Conservation (phyloP, 306 rosid species). For the Vachellia pachyceras region DNA sequence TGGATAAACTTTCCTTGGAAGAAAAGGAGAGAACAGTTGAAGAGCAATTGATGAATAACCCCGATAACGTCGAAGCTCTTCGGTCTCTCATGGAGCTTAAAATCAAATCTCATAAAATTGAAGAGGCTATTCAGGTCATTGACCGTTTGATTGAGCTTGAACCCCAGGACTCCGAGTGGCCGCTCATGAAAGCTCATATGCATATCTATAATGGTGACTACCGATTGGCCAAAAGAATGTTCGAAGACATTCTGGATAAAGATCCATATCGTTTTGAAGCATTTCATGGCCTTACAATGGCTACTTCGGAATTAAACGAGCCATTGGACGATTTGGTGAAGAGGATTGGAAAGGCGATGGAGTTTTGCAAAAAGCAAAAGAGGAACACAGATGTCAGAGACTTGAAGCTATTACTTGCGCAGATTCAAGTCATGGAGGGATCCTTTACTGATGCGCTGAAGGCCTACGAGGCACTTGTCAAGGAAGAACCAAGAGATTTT, state of each 20-base stretch:
- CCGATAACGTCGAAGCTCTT: conserved; percentile 64
- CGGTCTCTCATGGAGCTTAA: conserved; percentile 73
- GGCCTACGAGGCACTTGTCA: conserved; percentile 79
- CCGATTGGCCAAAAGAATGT: conserved; percentile 51
- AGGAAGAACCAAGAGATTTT: conserved; percentile 93
- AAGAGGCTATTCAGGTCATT: conserved; percentile 63
- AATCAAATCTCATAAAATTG: conserved; percentile 57
- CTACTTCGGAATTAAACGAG: conserved; percentile 51
- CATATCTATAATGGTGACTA: conserved; percentile 56
- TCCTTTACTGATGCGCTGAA: conserved; percentile 63
- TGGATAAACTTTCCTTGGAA: conserved; percentile 14
- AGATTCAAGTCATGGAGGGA: conserved; percentile 78
- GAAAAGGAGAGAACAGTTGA: conserved; percentile 55
- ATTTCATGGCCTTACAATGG: conserved; percentile 89
- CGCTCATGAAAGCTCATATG: conserved; percentile 76
- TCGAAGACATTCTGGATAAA: conserved; percentile 67
- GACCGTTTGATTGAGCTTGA: conserved; percentile 77
- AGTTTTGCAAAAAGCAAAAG: conserved; percentile 62
- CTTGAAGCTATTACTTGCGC: conserved; percentile 83
- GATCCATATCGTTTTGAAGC: conserved; percentile 86
- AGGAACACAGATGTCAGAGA: conserved; percentile 73
- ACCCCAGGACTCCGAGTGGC: conserved; percentile 84
- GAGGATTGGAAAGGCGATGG: conserved; percentile 65
- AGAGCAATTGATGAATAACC: conserved; percentile 49
- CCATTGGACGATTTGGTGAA: conserved; percentile 47